Conservation (phyloP, 2,329 filamentous ascomycete genomes). For the Amauroascus verrucosus region DNA sequence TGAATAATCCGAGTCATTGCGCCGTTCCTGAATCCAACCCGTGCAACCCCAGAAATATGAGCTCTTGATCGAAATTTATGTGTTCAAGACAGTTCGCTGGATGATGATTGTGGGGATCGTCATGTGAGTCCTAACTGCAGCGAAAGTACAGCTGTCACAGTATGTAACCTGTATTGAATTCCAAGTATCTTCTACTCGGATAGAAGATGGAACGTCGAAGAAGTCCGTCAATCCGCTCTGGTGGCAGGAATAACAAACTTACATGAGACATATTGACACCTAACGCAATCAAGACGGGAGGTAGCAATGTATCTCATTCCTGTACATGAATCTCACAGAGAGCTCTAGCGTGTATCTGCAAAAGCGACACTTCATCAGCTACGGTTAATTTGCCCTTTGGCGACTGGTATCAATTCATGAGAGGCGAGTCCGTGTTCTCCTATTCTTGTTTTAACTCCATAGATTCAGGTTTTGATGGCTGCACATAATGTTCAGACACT, state of each 20-base stretch:
- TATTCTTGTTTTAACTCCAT: neutral
- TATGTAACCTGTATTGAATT: neutral
- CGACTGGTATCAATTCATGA: neutral
- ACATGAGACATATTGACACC: no score
- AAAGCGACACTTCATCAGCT: neutral
- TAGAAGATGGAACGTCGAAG: neutral
- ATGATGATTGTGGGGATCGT: neutral
- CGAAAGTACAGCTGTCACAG: conserved; percentile 1
- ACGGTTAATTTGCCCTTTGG: neutral
- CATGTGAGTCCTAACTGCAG: conserved; percentile 1
- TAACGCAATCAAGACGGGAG: no score
- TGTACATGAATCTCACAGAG: neutral
- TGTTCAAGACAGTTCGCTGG: neutral
- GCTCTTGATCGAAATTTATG: neutral
- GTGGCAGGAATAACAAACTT: no score
- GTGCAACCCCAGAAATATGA: neutral
- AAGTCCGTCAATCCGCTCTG: no score
- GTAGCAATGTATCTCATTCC: no score
- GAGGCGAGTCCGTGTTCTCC: neutral
- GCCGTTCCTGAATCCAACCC: neutral
- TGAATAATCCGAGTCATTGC: neutral
- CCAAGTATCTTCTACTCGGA: neutral
- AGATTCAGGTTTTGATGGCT: neutral
- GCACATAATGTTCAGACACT: neutral
- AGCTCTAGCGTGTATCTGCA: neutral